Base-by-base conservation (phyloP, 805 yeast genomes). In the Wickerhamiella siamensis region DNA sequence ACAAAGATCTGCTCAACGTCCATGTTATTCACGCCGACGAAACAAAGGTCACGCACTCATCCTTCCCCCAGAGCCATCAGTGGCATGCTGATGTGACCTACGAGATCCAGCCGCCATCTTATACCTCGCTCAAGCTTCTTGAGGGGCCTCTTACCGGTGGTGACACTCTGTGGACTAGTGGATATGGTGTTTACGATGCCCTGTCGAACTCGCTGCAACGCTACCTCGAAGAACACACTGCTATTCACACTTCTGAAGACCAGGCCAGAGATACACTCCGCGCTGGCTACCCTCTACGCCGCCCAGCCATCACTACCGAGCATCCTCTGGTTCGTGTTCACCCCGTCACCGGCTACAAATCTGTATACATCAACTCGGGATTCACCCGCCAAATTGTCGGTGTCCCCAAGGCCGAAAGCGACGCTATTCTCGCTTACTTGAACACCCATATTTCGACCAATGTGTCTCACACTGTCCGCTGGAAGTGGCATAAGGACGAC, bases 1-100 rank as follows among this genome's bases (percentile, higher is more conserved):
- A 78, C 59, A 78, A 81, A 4, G 75, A 76, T 45, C 46, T 57
- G 39, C 53, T 52, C 9, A 59, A 55, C 22, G 57, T 56, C 14
- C 60, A 56, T 42, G 60, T 56, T 15, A 56, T 57, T 10, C 51
- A 48, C 40, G 51, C 55, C 17, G 51, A 51, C 15, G 52, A 54
- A 39, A 44, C 39, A 31, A 47, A 56, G 9, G 32, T 40, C 12
- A 59, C 59, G 6, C 46, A 50, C 20, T 36, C 47, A 48, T 58
- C 58, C 3, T 54, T 42, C 46, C 43, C 60, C 5, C 57, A 54
- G 39, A 42, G 51, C 16, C 51, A 52, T 35, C 38, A 49, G 33
- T 81, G 83, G 81, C 91, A 81, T 58, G 70, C 82, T 2, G 91
- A 81, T 56, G 81, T 78, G 20, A 70, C 83, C 18, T 81, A 78